Conservation (phyloP, 148 eudicot species). For the Camellia granthamiana region DNA sequence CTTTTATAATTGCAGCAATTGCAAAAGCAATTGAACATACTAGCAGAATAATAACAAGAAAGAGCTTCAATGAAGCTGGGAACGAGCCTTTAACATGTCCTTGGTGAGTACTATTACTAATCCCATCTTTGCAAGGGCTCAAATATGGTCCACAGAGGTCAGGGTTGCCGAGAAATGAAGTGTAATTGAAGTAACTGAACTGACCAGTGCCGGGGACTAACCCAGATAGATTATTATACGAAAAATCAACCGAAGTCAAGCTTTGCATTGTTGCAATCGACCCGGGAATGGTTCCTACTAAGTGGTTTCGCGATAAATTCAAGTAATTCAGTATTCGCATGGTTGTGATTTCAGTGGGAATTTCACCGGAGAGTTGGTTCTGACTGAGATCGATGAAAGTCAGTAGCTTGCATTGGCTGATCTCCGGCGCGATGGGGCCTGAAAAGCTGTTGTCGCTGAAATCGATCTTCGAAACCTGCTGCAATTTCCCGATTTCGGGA, state of each 20-base stretch:
- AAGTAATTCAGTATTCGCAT: slow-evolving; percentile 81
- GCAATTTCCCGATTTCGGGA: slow-evolving; percentile 62
- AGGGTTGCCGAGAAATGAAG: slow-evolving; percentile 81
- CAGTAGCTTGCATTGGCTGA: slow-evolving; percentile 65
- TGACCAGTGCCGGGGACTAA: slow-evolving; percentile 88
- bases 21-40: slow-evolving; percentile 85
- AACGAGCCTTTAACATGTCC: slow-evolving; percentile 57
- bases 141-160: slow-evolving; percentile 87
- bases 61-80: slow-evolving; percentile 75
- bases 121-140: slow-evolving; percentile 75
- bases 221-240: slow-evolving; percentile 83
- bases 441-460: slow-evolving; percentile 68
- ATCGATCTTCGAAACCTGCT: slow-evolving; percentile 90
- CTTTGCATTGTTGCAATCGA: slow-evolving; percentile 80
- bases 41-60: slow-evolving; percentile 74
- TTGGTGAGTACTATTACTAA: slow-evolving; percentile 39
- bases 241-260: slow-evolving; percentile 89
- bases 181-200: slow-evolving; percentile 81
- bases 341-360: slow-evolving; percentile 72
- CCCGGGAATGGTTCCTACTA: slow-evolving; percentile 66
- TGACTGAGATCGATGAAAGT: slow-evolving; percentile 82
- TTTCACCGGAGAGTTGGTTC: slow-evolving; percentile 67
- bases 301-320: slow-evolving; percentile 71
- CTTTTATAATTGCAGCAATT: slow-evolving; percentile 80
- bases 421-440: slow-evolving; percentile 55